These are phyloP conservation scores for Zea luxurians DNA, from an alignment of 176 grass and related monocot genomes.

Conservation along the genomic window DNA sequence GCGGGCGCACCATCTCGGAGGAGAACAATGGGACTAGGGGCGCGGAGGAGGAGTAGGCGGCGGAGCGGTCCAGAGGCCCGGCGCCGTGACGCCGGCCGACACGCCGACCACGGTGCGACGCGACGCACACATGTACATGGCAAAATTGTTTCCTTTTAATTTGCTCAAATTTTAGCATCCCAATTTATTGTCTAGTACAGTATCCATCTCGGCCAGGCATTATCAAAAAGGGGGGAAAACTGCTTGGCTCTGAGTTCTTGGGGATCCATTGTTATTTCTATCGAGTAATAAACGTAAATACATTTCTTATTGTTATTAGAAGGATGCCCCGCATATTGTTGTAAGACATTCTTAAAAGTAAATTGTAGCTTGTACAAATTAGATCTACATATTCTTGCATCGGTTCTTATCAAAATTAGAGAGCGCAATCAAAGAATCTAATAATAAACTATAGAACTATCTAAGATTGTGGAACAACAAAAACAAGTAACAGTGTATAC, in stretches of 20 bases:
- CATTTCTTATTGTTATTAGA: too few species aligned
- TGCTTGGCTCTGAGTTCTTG: too few species aligned
- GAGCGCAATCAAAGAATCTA: too few species aligned
- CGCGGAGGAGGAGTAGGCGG: slow-evolving; percentile 43
- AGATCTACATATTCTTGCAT: too few species aligned
- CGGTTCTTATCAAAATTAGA: too few species aligned
- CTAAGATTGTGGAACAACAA: too few species aligned
- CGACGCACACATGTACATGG: not conserved
- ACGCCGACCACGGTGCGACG: slow-evolving; percentile 24
- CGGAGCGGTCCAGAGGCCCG: slow-evolving; percentile 43
- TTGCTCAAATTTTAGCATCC: not conserved
- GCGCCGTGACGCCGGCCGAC: slow-evolving; percentile 33
- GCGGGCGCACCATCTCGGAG: slow-evolving; percentile 33
- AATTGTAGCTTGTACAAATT: too few species aligned
- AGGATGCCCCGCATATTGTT: too few species aligned
- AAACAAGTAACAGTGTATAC: too few species aligned
- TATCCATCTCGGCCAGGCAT: not conserved
- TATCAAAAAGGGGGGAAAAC: too few species aligned
- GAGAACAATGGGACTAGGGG: slow-evolving; percentile 43
- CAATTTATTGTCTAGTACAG: not conserved
- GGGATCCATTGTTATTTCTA: not conserved
- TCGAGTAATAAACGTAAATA: not conserved
- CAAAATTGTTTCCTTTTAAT: not conserved
- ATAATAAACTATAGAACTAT: too few species aligned
- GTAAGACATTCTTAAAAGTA: too few species aligned